These are phyloP conservation scores for Gossypium arboreum DNA, from an alignment of 345 rosid genomes.

Conservation along the genomic window DNA sequence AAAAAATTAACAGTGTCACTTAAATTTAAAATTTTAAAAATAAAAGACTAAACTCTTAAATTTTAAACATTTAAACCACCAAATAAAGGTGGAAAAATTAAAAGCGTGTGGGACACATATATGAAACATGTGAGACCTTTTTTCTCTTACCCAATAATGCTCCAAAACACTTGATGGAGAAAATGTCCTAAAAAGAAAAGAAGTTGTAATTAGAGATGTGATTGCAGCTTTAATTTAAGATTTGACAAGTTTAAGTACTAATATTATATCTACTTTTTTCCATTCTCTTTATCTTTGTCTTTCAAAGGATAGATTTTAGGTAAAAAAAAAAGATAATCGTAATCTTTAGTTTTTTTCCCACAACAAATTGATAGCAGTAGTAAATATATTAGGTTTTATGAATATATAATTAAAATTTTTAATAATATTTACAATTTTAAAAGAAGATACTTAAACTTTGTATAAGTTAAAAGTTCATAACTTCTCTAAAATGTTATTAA, in stretches of 20 bases:
- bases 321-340: too few relatives aligned
- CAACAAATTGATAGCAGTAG: too few relatives aligned
- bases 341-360: too few relatives aligned
- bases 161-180: background rate
- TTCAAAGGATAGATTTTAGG: background rate
- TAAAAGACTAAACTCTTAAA: too few relatives aligned
- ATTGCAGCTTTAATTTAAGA: background rate
- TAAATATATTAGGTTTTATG: too few relatives aligned
- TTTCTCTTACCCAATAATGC: background rate
- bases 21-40: too few relatives aligned
- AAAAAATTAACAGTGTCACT: rapidly evolving
- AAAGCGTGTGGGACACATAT: constrained; percentile 8
- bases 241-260: background rate
- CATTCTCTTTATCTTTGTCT: background rate
- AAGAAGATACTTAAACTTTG: too few relatives aligned
- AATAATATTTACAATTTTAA: too few relatives aligned
- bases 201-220: background rate
- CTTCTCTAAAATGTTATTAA: too few relatives aligned
- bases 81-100: background rate
- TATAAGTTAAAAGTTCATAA: too few relatives aligned
- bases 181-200: background rate
- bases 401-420: too few relatives aligned
- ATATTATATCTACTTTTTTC: background rate
- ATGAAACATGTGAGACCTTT: background rate
- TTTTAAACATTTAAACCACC: too few relatives aligned